Percentiles rank a stretch among this genome's conserved stretches.
Evolutionary conservation across 2,329 filamentous ascomycete genomes (phyloP).

Genomic region (Fusarium begoniae): DNA sequence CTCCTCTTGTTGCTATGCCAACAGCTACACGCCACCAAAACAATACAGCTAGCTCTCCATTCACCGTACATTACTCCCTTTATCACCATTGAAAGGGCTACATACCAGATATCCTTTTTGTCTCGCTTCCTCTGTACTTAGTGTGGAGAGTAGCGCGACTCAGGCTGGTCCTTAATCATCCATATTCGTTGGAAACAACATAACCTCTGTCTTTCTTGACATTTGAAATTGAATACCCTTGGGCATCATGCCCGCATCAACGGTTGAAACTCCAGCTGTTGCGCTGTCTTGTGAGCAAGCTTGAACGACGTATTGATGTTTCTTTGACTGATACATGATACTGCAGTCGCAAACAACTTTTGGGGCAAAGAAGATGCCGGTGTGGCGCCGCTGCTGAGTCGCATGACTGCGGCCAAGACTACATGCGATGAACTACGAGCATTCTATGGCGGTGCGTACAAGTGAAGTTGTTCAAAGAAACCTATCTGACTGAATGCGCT

Average conservation of each 20-base stretch:
- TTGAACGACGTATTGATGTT: background rate
- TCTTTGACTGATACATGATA: constrained; percentile 25
- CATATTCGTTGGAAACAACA: constrained; percentile 6
- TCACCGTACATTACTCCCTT: constrained; percentile 13
- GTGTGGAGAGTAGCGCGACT: constrained; percentile 26
- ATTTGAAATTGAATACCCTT: constrained; percentile 15
- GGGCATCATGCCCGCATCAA: constrained; percentile 66
- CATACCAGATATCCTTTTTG: constrained; percentile 3
- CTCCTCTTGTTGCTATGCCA: constrained; percentile 29
- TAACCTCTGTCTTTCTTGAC: background rate
- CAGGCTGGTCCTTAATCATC: constrained; percentile 35
- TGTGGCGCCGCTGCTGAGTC: constrained; percentile 88
- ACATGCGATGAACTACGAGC: constrained; percentile 92
- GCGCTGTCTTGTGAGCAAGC: constrained; percentile 69
- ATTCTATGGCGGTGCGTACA: constrained; percentile 80
- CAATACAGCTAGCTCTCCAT: constrained; percentile 22
- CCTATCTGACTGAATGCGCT: background rate
- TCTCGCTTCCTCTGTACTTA: constrained; percentile 31
- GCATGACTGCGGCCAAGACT: constrained; percentile 93
- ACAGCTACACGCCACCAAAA: constrained; percentile 34
- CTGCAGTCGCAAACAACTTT: constrained; percentile 94
- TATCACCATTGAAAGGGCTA: constrained; percentile 24
- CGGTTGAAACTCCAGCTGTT: constrained; percentile 70
- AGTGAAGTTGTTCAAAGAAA: background rate
- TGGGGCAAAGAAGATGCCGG: constrained; percentile 99